Evolutionary conservation across 306 rosid genomes (phyloP), one percentile per base, ranked within the genome.

Genomic region (Alnus rubra): DNA sequence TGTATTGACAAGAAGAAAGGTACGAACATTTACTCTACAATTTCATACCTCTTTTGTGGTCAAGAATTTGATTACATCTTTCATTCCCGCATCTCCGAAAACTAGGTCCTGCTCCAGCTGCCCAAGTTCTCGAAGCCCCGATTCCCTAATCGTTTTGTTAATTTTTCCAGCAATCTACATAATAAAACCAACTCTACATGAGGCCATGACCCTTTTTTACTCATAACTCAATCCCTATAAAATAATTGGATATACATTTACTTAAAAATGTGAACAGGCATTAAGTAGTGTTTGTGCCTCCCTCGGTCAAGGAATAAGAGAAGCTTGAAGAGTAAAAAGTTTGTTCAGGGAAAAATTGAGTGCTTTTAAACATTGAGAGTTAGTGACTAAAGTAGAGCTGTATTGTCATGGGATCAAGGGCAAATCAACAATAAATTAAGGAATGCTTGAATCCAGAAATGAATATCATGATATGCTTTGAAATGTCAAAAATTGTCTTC

Each of bases 41-140:
- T 75, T 60, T 81, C 87, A 82, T 75, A 90, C 98, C 76, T 89
- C 90, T 15, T 88, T 89, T 1, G 83, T 84, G 37, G 93, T 89
- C 63, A 92, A 83, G 89, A 87, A 92, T 83, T 92, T 94, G 77
- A 92, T 92, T 33, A 92, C 93, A 33, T 94, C 98, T 85, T 92
- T 92, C 84, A 86, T 88, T 83, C 97, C 97, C 4, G 98, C 97
- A 81, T 94, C 97, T 78, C 98, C 97, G 76, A 94, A 92, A 85
- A 91, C 98, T 76, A 94, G 93, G 82, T 92, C 90, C 88, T 92
- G 98, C 84, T 92, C 97, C 63, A 94, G 82, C 87, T 92, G 89
- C 48, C 98, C 98, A 68, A 94, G 81, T 78, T 92, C 97, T 75
- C 87, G 86, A 74, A 94, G 97, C 73, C 89, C 95, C 51, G 84